Percentiles rank a stretch among this genome's conserved stretches.
Evolutionary conservation across 1,139 yeast genomes (phyloP).

Genomic region (Yamadazyma sp.): DNA sequence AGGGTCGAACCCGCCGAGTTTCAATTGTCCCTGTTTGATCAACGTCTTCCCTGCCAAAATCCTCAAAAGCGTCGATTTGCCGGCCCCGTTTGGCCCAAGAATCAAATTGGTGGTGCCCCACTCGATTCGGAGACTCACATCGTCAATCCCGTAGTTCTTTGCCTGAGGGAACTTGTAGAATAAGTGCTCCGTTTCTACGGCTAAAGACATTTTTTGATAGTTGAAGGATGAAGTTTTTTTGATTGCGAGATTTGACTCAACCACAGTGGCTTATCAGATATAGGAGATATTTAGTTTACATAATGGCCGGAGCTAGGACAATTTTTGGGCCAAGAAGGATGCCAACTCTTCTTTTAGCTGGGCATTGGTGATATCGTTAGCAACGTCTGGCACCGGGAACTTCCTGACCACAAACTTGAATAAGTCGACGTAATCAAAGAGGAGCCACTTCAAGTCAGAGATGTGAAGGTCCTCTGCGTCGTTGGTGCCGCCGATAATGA

Average conservation of each 20-base stretch:
- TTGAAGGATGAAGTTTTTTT: not conserved
- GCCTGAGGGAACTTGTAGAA: constrained; percentile 68
- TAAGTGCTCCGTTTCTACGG: constrained; percentile 65
- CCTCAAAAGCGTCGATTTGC: constrained; percentile 83
- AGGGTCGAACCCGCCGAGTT: constrained; percentile 83
- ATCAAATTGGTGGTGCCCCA: constrained; percentile 76
- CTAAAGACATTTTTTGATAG: constrained; percentile 24
- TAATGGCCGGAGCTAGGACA: too few species aligned
- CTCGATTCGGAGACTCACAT: constrained; percentile 59
- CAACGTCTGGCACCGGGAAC: constrained; percentile 9
- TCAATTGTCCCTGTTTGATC: constrained; percentile 66
- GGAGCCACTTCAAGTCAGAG: constrained; percentile 43
- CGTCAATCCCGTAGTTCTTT: constrained; percentile 65
- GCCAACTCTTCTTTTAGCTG: not conserved
- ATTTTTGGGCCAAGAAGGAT: not conserved
- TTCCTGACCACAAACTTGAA: constrained; percentile 42
- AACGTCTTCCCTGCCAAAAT: constrained; percentile 90
- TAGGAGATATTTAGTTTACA: too few species aligned
- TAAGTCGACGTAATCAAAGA: constrained; percentile 45
- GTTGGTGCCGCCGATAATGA: constrained; percentile 28
- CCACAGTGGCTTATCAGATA: too few species aligned
- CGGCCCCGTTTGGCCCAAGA: constrained; percentile 97
- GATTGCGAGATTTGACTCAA: not conserved
- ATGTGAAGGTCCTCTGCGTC: constrained; percentile 22
- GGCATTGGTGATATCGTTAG: not conserved